Evolutionary conservation across 192 early-diverging fungal species (phyloP), one percentile per base, ranked within the genome.

Genomic region (Phycomyces blakesleeanus): DNA sequence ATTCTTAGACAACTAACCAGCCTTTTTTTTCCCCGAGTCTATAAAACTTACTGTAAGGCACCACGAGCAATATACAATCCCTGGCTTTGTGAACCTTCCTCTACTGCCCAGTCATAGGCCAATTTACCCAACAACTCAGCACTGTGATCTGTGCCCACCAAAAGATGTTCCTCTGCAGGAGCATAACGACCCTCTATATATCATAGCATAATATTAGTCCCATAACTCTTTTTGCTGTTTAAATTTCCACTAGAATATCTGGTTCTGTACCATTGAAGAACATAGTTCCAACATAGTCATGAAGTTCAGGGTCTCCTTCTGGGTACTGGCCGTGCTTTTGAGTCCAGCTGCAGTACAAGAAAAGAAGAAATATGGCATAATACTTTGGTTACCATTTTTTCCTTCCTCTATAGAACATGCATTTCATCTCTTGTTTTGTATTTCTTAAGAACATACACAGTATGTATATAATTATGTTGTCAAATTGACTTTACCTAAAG

Each of bases 131-230:
- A 67, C 20, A 86, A 79, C 58, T 78, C 75, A 16, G 89, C 91
- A 65, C 91, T 92, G 63, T 93, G 92, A 15, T 85, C 50, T 8
- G 90, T 91, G 42, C 95, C 95, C 24, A 92, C 83, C 42, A 93
- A 56, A 47, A 93, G 88, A 73, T 98, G 95, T 58, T 75, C 69
- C 69, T 98, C 95, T 49, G 94, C 93, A 54, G 90, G 84, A 61
- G 76, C 77, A 66, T 90, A 95, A 52, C 83, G 72, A 40, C 78
- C 81, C 50, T 91, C 91, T 84, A 66, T 60, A 66, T 60, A 56
- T 68, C 63, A 72, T 63, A 34, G 29, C 29, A 34, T 34, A 59
- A 38, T 34, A 84, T 53, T 29, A 69, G 69, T 2, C 64, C 15
- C 7, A 42, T 10, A 42, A 42, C 8, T 10, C 21, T 20, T 34